Base-by-base conservation (phyloP, 78 protist species). In the Dictyostelium discoideum region DNA sequence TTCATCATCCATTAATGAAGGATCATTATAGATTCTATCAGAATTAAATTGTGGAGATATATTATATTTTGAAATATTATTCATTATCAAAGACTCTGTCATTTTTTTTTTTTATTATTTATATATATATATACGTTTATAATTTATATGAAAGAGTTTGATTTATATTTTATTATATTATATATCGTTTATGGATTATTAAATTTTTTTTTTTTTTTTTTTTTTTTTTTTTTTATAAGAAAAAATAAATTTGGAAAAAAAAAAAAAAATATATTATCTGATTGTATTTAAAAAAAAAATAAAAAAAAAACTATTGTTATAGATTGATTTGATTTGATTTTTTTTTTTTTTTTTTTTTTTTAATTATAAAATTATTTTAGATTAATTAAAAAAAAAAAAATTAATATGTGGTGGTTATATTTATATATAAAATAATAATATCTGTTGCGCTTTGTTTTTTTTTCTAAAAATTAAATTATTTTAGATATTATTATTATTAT, bases 1-100 rank as follows among this genome's bases (percentile, higher is more conserved):
- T 44, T 85, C 92, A 29, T 85, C 82, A 42, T 85, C 92, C 54
- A 69, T 54, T n/a, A 67, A 24, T 13, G 78, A 40, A 8, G 77
- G 37, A 67, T 72, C 60, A 32, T 39, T 85, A 10, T 39, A 67
- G 0, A 39, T 26, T 85, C 77, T 72, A 67, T 85, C 92, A 14
- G 26, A 26, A 42, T 85, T 78, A 78, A 73, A 73, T 85, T 40
- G 60, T 20, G 89, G 89, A 9, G 89, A 84, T 20, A 84, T 22
- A 32, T 63, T n/a, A 81, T 81, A 48, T 63, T 32, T 32, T 60
- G 72, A 78, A 46, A 54, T 50, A 57, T 73, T 16, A 50, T 67
- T 84, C 37, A 26, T 84, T 10, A 65, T 42, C 72, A 84, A 84
- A 14, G 86, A 44, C 37, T 83, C 86, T 57, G 67, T 24, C 86